Conservation (phyloP, 164 flowering plant species). For the Kingdonia uniflora region DNA sequence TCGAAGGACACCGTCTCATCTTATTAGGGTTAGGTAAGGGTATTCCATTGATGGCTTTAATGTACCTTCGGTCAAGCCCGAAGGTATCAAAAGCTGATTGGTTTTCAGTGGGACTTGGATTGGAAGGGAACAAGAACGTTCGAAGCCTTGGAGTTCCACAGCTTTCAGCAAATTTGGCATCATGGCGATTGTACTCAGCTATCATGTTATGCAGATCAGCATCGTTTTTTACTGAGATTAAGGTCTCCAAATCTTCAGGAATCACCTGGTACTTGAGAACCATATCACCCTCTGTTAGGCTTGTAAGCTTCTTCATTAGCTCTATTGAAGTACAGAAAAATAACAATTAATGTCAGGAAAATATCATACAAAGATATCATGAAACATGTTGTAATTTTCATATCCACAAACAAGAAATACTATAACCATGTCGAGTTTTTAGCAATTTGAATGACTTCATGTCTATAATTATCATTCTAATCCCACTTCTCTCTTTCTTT, state of each 20-base stretch:
- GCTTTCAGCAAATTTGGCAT: slow-evolving; percentile 7
- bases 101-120: slow-evolving; percentile 19
- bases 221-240: slow-evolving; percentile 66
- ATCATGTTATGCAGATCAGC: slow-evolving; percentile 82
- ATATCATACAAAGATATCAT: too few species aligned
- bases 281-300: slow-evolving; percentile 39
- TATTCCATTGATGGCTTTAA: slow-evolving; percentile 76
- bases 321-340: slow-evolving; percentile 33
- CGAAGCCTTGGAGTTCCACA: slow-evolving; percentile 41
- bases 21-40: slow-evolving; percentile 11
- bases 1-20: slow-evolving; percentile 6
- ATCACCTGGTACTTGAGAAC: slow-evolving; percentile 71
- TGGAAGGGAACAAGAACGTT: slow-evolving; percentile 61
- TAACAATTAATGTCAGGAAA: not conserved
- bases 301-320: slow-evolving; percentile 53
- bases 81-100: slow-evolving; percentile 17
- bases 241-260: slow-evolving; percentile 70
- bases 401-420: too few species aligned
- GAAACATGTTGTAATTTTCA: too few species aligned
- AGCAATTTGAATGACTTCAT: too few species aligned
- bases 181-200: slow-evolving; percentile 52
- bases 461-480: too few species aligned
- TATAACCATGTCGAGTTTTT: too few species aligned
- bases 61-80: slow-evolving; percentile 51
- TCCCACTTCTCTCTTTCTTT: too few species aligned